A percentile compares a stretch with the other conserved stretches of the same genome.
phyloP scores from a whole-genome alignment of 1,139 yeast species.

The Yamadazyma triangularis region DNA sequence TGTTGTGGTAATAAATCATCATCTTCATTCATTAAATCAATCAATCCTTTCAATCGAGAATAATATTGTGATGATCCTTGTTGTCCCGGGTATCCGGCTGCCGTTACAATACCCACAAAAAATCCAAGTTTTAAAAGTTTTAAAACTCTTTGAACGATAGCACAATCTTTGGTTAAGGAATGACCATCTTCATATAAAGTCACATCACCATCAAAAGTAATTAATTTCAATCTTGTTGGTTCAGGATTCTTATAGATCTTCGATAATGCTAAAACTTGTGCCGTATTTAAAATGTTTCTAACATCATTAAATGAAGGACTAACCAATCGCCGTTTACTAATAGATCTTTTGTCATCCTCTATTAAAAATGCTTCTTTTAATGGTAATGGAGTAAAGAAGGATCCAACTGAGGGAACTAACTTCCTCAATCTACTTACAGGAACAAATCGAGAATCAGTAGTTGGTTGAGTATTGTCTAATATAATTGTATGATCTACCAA shows the following conservation, averaged over 20 bases:
- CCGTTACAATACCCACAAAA: conserved; percentile 89
- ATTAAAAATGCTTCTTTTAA: conserved; percentile 76
- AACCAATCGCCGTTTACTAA: conserved; percentile 80
- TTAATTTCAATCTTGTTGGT: conserved; percentile 49
- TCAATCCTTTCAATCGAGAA: conserved; percentile 66
- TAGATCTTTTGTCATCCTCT: conserved; percentile 74
- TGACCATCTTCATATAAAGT: conserved; percentile 91
- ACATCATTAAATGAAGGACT: conserved; percentile 93
- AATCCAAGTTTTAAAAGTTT: conserved; percentile 54
- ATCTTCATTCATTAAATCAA: conserved; percentile 54
- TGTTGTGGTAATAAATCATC: conserved; percentile 45
- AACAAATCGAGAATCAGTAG: conserved; percentile 3
- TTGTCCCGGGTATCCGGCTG: conserved; percentile 89
- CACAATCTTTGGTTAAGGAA: conserved; percentile 54
- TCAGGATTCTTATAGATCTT: conserved; percentile 21
- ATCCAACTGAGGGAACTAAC: conserved; percentile 81
- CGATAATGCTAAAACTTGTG: conserved; percentile 67
- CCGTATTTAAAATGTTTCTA: conserved; percentile 72
- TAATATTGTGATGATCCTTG: conserved; percentile 66
- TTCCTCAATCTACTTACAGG: conserved; percentile 57
- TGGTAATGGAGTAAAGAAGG: conserved; percentile 81
- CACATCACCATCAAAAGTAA: conserved; percentile 96
- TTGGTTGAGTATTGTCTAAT: conserved; percentile 27
- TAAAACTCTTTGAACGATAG: conserved; percentile 58
- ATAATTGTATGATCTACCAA: conserved; percentile 48